Evolutionary conservation across 2,329 filamentous ascomycete genomes (phyloP).

Genomic region (Colletotrichum sp.): DNA sequence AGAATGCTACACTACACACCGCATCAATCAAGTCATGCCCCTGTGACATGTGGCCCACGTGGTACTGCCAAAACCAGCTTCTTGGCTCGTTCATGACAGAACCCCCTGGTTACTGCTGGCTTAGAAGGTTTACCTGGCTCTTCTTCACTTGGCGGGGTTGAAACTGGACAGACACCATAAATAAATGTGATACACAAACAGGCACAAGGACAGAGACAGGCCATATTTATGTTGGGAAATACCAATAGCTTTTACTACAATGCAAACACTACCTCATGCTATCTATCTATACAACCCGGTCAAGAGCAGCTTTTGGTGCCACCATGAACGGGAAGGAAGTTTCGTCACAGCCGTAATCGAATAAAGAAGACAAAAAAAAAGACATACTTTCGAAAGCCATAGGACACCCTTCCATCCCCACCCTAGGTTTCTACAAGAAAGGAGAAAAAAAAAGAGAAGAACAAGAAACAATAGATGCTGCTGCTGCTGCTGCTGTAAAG

Average conservation of each 20-base stretch:
- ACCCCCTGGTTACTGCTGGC: background rate
- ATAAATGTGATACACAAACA: no score
- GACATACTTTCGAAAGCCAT: background rate
- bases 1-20: background rate
- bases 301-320: background rate
- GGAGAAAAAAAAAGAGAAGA: background rate
- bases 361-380: background rate
- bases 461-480: background rate
- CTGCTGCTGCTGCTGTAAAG: background rate
- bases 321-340: background rate
- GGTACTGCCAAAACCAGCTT: background rate
- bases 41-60: background rate
- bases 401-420: background rate
- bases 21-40: background rate
- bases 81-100: background rate
- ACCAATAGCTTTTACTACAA: conserved; percentile 21
- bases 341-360: background rate
- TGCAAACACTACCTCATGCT: conserved; percentile 15
- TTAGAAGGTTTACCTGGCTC: background rate
- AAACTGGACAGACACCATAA: background rate
- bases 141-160: background rate
- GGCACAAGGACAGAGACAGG: background rate
- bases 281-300: conserved; percentile 11
- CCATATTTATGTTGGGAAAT: background rate
- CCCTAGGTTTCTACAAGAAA: background rate